A percentile compares a stretch with the other conserved stretches of the same genome.
These are phyloP conservation scores for Yarrowia keelungensis DNA, from an alignment of 805 yeast genomes.

Conservation along the genomic window DNA sequence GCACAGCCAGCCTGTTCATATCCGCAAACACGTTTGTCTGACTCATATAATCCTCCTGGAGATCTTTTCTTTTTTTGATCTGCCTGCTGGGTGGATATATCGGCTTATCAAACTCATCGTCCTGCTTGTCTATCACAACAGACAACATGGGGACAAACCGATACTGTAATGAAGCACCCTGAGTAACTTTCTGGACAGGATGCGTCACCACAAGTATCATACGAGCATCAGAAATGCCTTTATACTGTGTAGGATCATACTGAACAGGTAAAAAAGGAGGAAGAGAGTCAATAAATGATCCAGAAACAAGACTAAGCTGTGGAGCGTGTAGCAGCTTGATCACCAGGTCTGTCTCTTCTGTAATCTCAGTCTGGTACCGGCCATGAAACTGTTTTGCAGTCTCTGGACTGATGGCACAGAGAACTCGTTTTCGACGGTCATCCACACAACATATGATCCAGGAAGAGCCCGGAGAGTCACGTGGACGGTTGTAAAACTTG, in stretches of 20 bases:
- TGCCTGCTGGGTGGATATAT: constrained; percentile 3
- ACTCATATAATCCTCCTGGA: constrained; percentile 3
- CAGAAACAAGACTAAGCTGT: neutral
- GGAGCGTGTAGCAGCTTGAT: constrained; percentile 4
- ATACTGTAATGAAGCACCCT: constrained; percentile 8
- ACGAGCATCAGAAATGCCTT: constrained; percentile 15
- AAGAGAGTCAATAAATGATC: constrained; percentile 10
- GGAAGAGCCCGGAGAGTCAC: constrained; percentile 12
- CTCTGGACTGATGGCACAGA: constrained; percentile 9
- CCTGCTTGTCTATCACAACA: constrained; percentile 9
- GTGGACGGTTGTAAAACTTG: constrained; percentile 26
- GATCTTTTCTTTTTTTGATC: neutral
- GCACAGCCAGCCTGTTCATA: neutral
- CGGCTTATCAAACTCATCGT: neutral
- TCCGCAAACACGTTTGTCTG: neutral
- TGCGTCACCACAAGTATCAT: constrained; percentile 12
- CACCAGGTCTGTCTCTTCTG: constrained; percentile 18
- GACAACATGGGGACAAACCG: constrained; percentile 8
- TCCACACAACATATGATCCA: constrained; percentile 15
- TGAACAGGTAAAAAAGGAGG: constrained; percentile 10
- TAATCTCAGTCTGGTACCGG: neutral
- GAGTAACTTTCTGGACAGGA: neutral
- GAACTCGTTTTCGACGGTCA: constrained; percentile 15
- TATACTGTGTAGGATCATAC: constrained; percentile 6
- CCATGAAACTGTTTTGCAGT: neutral